Conservation (phyloP, 1,139 yeast genomes). For the Torulaspora pretoriensis region DNA sequence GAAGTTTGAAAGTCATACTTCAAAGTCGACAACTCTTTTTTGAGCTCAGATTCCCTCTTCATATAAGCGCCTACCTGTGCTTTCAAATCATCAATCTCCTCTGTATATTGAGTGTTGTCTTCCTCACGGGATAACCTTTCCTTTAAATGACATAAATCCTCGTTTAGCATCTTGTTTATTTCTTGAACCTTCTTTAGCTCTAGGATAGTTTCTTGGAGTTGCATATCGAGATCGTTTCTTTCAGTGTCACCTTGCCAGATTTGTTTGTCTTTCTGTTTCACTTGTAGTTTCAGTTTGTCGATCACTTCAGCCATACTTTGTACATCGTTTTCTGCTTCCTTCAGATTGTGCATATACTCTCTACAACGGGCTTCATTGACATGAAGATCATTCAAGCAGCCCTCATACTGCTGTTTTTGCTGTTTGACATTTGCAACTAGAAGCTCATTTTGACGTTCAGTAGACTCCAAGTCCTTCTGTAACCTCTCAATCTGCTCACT, state of each 20-base stretch:
- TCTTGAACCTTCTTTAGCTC: slow-evolving; percentile 52
- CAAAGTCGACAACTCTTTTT: slow-evolving; percentile 59
- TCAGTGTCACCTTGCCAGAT: slow-evolving; percentile 58
- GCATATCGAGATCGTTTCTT: slow-evolving; percentile 51
- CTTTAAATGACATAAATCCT: slow-evolving; percentile 53
- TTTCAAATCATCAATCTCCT: slow-evolving; percentile 56
- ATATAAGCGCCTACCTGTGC: slow-evolving; percentile 54
- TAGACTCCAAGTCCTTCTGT: slow-evolving; percentile 28
- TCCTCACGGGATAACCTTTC: slow-evolving; percentile 42
- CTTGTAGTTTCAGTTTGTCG: slow-evolving; percentile 52
- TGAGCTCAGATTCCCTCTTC: slow-evolving; percentile 60
- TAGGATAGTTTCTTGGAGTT: slow-evolving; percentile 54
- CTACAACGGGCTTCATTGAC: slow-evolving; percentile 66
- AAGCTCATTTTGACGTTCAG: slow-evolving; percentile 32
- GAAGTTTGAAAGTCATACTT: slow-evolving; percentile 60
- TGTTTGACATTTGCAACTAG: slow-evolving; percentile 44
- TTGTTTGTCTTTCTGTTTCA: slow-evolving; percentile 53
- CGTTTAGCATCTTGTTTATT: slow-evolving; percentile 42
- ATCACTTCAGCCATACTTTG: slow-evolving; percentile 55
- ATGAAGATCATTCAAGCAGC: slow-evolving; percentile 68
- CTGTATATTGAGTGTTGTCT: slow-evolving; percentile 46
- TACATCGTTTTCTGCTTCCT: slow-evolving; percentile 55
- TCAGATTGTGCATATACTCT: slow-evolving; percentile 52
- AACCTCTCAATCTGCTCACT: slow-evolving; percentile 32
- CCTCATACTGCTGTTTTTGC: slow-evolving; percentile 71